Base-by-base conservation (phyloP, 2,329 filamentous ascomycete genomes). In the Biscogniauxia sp. region DNA sequence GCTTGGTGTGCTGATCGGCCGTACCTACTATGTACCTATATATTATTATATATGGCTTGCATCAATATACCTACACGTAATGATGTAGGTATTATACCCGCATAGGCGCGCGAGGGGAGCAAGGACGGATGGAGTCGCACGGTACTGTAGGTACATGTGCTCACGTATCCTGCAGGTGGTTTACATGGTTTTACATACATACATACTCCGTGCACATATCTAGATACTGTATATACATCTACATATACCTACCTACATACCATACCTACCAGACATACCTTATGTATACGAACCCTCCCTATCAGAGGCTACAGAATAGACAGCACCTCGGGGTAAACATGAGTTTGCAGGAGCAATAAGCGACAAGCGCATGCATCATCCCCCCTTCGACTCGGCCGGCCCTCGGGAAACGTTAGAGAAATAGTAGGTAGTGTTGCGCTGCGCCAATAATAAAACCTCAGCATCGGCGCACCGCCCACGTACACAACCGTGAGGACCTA, bases 361-460 rank as follows among this genome's bases (percentile, higher is more conserved):
- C 37, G 37, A 45, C 37, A 45, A 17, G 15, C 50, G 50, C 20
- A 51, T 51, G 50, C 50, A 32, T 32, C 2, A 32, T 32, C 37
- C 17, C 17, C 32, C 13, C 50, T 51, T 51, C 9, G 13, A 51
- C 19, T 25, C 50, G 19, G 50, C 23, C 20, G 32, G 28, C 3
- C 52, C 52, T 26, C 25, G 52, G 50, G 62, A 66, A 64, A 64
- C 59, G 63, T 64, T 57, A 65, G 63, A 66, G 64, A 63, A 61
- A 61, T 63, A 66, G 61, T 45, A 17, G n/a, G 37, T 17, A 45
- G 13, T 64, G 63, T 61, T 59, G 59, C 61, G 61, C 56, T 60
- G 59, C 56, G 54, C 63, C 64, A 65, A 66, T 63, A 63, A 61
- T 57, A 63, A 64, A 64, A 54, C 61, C 50, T 61, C 61, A 56